phyloP scores from a whole-genome alignment of 2,329 filamentous ascomycete genomes.

The Elsinoe batatas region DNA sequence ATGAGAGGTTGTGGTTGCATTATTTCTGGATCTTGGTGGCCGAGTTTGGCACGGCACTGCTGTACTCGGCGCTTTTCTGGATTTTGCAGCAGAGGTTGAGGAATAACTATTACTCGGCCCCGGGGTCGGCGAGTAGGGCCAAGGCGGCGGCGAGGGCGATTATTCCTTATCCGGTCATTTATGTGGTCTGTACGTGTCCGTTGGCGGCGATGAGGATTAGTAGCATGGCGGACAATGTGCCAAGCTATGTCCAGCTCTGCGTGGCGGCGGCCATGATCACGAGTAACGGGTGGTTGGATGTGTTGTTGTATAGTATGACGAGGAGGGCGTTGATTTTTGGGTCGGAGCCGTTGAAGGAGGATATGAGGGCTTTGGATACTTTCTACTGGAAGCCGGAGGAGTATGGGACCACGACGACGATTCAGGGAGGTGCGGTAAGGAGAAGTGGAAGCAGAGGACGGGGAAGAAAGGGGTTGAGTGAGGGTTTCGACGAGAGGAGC shows the following conservation, averaged over 20 bases:
- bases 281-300: conserved; percentile 48
- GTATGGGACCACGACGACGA: conserved; percentile 21
- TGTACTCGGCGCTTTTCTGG: conserved; percentile 37
- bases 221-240: conserved; percentile 43
- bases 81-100: conserved; percentile 31
- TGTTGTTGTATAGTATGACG: conserved; percentile 46
- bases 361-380: conserved; percentile 19
- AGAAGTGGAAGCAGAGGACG: not conserved
- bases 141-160: conserved; percentile 42
- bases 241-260: conserved; percentile 35
- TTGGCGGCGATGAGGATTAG: conserved; percentile 53
- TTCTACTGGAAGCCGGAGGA: conserved; percentile 20
- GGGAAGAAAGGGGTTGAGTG: not conserved
- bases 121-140: conserved; percentile 27
- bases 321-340: conserved; percentile 45
- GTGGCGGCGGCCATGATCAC: conserved; percentile 47
- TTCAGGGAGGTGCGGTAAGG: conserved; percentile 11
- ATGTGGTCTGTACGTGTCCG: conserved; percentile 56
- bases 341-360: conserved; percentile 33
- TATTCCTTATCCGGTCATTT: conserved; percentile 57
- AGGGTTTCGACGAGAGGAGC: not conserved
- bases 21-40: conserved; percentile 53
- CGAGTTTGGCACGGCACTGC: conserved; percentile 41
- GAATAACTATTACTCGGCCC: conserved; percentile 27
- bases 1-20: conserved; percentile 49